Evolutionary conservation across 345 rosid species (phyloP).

Genomic region (Brassica rapa): DNA sequence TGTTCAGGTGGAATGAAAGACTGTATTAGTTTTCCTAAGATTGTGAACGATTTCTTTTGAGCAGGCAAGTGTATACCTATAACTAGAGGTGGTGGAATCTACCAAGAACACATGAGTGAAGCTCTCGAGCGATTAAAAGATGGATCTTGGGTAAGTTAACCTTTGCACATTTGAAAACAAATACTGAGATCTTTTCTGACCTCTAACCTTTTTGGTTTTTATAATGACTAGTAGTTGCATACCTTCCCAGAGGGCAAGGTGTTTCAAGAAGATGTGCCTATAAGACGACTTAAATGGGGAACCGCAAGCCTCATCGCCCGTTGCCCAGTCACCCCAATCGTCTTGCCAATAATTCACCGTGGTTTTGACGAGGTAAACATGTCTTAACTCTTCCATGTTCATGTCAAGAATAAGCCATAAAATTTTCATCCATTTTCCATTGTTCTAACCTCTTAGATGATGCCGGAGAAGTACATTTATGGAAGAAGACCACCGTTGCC

Average conservation of each 20-base stretch:
- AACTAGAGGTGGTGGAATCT: conserved; percentile 88
- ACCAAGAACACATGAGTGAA: conserved; percentile 88
- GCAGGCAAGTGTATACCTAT: conserved; percentile 97
- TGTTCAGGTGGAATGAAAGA: conserved; percentile 1
- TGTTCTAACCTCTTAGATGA: conserved; percentile 51
- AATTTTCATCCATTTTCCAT: conserved; percentile 1
- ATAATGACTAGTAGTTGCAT: conserved; percentile 60
- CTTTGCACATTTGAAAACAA: conserved; percentile 9
- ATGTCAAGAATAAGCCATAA: neutral
- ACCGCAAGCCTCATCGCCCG: conserved; percentile 88
- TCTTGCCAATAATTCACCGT: conserved; percentile 73
- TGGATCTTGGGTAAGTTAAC: conserved; percentile 73
- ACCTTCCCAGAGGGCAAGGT: conserved; percentile 94
- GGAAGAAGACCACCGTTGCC: conserved; percentile 80
- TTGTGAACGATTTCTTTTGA: neutral
- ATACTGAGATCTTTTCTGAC: neutral
- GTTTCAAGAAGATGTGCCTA: conserved; percentile 72
- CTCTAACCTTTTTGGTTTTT: conserved; percentile 20
- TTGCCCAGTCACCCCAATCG: conserved; percentile 68
- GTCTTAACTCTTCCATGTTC: neutral
- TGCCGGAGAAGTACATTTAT: conserved; percentile 68
- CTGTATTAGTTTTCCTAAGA: neutral
- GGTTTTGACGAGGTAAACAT: conserved; percentile 74
- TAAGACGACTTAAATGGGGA: conserved; percentile 93
- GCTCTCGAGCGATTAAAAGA: conserved; percentile 67